Conservation (phyloP, 1,139 yeast genomes). For the Geotrichum fermentans region DNA sequence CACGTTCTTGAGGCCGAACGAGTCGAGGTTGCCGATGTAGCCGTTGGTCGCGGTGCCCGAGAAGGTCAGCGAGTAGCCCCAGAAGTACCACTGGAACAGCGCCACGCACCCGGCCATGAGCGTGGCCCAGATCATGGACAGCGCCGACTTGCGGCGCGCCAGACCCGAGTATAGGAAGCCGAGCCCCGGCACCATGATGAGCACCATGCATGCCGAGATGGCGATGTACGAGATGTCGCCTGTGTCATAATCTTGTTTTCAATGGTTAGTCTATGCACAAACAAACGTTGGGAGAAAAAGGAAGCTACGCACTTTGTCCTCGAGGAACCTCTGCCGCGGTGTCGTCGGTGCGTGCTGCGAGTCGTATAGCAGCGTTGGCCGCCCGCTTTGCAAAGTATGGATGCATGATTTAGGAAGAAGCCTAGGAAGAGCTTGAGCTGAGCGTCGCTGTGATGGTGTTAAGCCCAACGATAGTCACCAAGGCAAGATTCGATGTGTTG, state of each 20-base stretch:
- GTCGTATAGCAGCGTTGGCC: not conserved
- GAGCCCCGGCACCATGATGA: slow-evolving; percentile 92
- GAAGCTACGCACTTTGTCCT: slow-evolving; percentile 8
- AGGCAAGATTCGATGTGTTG: too few species aligned
- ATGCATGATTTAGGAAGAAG: slow-evolving; percentile 1
- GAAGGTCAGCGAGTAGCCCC: slow-evolving; percentile 95
- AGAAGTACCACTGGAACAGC: slow-evolving; percentile 89
- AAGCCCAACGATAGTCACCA: too few species aligned
- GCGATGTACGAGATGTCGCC: slow-evolving; percentile 50
- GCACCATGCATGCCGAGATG: slow-evolving; percentile 64
- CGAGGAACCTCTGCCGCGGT: not conserved
- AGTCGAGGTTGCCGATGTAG: slow-evolving; percentile 78
- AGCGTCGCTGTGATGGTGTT: too few species aligned
- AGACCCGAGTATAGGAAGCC: slow-evolving; percentile 90
- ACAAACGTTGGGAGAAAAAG: not conserved
- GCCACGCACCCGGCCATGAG: slow-evolving; percentile 75
- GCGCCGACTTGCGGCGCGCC: slow-evolving; percentile 85
- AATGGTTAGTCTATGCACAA: too few species aligned
- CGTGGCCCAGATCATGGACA: slow-evolving; percentile 81
- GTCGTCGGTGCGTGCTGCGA: not conserved
- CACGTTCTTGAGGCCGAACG: slow-evolving; percentile 74
- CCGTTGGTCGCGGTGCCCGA: slow-evolving; percentile 69
- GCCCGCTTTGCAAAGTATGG: slow-evolving; percentile 2
- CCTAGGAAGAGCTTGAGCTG: too few species aligned
- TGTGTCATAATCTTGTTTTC: slow-evolving; percentile 41